Conservation (phyloP, 2,329 filamentous ascomycete genomes). For the Fusarium musae region DNA sequence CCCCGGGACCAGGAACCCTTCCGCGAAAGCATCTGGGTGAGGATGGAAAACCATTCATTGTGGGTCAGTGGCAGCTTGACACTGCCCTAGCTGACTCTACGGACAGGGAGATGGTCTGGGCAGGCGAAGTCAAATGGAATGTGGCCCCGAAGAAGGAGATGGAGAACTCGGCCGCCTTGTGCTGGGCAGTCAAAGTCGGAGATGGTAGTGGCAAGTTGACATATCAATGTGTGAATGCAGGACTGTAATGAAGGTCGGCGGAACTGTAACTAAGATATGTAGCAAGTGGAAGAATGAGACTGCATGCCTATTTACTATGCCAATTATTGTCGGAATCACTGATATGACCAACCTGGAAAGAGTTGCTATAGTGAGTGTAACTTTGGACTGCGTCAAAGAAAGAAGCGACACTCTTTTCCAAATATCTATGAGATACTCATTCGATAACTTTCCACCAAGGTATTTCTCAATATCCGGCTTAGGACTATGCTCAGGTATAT, state of each 20-base stretch:
- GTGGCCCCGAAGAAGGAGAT: neutral
- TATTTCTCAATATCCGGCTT: neutral
- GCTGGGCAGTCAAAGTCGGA: neutral
- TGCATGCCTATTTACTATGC: rapidly evolving
- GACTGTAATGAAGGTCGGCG: rapidly evolving
- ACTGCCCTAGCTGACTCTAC: rapidly evolving
- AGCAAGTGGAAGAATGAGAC: neutral
- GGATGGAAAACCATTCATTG: neutral
- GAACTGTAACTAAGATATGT: rapidly evolving
- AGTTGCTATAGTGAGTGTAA: neutral
- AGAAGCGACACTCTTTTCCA: rapidly evolving
- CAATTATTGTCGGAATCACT: neutral
- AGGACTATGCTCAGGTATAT: neutral
- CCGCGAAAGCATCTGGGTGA: neutral
- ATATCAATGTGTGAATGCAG: neutral
- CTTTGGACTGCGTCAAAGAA: neutral
- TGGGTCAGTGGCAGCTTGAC: neutral
- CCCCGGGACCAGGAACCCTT: neutral
- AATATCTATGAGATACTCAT: neutral
- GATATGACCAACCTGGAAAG: neutral
- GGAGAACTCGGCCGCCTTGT: neutral
- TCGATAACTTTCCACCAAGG: rapidly evolving
- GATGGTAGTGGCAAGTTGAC: neutral
- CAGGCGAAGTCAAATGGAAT: neutral
- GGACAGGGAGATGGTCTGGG: neutral